Percentiles rank a stretch among this genome's conserved stretches.
These are phyloP conservation scores for Aspergillus proliferans DNA, from an alignment of 2,329 filamentous ascomycete genomes.

Conservation along the genomic window DNA sequence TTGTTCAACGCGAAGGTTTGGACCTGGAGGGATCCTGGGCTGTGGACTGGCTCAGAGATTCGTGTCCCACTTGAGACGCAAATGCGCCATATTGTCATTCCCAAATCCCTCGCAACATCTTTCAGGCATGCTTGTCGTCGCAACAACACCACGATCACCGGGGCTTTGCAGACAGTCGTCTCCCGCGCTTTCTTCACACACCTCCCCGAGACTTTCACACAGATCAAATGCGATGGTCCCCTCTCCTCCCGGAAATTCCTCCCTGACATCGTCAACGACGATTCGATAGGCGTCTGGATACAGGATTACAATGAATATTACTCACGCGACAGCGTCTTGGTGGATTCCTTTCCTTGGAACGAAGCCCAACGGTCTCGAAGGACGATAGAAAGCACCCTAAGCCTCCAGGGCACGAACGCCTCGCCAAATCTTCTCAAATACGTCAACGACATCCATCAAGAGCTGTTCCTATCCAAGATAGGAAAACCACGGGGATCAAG, in stretches of 20 bases:
- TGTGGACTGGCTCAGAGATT: slow-evolving; percentile 32
- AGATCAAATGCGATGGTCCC: slow-evolving; percentile 26
- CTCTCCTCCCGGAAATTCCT: slow-evolving; percentile 37
- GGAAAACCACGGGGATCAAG: slow-evolving; percentile 33
- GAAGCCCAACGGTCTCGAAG: slow-evolving; percentile 25
- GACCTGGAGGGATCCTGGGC: slow-evolving; percentile 19
- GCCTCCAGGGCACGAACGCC: slow-evolving; percentile 26
- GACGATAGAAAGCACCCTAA: slow-evolving; percentile 23
- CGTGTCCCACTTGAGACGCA: slow-evolving; percentile 17
- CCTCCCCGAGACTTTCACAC: slow-evolving; percentile 22
- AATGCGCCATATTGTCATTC: slow-evolving; percentile 28
- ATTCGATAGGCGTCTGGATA: slow-evolving; percentile 34
- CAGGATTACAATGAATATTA: slow-evolving; percentile 29
- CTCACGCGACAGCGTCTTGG: slow-evolving; percentile 12
- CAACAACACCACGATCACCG: slow-evolving; percentile 38
- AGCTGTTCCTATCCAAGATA: slow-evolving; percentile 30
- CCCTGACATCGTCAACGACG: slow-evolving; percentile 25
- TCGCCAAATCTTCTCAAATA: slow-evolving; percentile 34
- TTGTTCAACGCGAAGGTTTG: slow-evolving; percentile 30
- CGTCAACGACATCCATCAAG: slow-evolving; percentile 33
- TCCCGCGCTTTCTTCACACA: slow-evolving; percentile 33
- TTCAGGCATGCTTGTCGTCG: slow-evolving; percentile 30
- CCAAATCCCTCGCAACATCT: slow-evolving; percentile 19
- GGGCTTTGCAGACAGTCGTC: slow-evolving; percentile 33
- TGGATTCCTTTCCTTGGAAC: slow-evolving; percentile 25